Percentiles rank a stretch among this genome's conserved stretches.
Evolutionary conservation across 306 rosid species (phyloP).

Genomic region (Datisca glomerata): DNA sequence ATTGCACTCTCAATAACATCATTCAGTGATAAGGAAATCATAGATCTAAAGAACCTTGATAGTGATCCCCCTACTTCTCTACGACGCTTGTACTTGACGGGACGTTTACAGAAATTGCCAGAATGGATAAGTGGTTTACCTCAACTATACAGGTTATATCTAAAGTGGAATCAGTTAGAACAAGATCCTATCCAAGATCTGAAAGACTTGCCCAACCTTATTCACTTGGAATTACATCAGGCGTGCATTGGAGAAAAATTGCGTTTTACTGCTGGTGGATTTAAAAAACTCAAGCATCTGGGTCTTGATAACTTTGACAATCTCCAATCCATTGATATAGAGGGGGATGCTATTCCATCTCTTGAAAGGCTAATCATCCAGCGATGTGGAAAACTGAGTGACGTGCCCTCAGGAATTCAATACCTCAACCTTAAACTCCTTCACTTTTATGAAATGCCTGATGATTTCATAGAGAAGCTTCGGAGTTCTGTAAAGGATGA

Average conservation of each 20-base stretch:
- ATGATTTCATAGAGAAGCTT: slow-evolving; percentile 13
- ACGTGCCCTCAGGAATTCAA: slow-evolving; percentile 12
- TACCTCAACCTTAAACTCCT: slow-evolving; percentile 6
- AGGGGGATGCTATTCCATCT: slow-evolving; percentile 15
- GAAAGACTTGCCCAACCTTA: slow-evolving; percentile 17
- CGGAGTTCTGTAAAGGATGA: slow-evolving; percentile 11
- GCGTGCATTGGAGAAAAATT: slow-evolving; percentile 14
- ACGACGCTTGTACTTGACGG: slow-evolving; percentile 19
- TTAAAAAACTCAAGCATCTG: slow-evolving; percentile 12
- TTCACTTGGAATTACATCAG: slow-evolving; percentile 19
- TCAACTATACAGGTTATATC: slow-evolving; percentile 5
- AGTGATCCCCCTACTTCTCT: slow-evolving; percentile 13
- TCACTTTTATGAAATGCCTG: slow-evolving; percentile 12
- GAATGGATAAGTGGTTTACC: slow-evolving; percentile 21
- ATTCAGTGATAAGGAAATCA: slow-evolving; percentile 1
- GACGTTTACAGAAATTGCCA: slow-evolving; percentile 18
- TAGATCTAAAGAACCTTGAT: no score
- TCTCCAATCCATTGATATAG: slow-evolving; percentile 6
- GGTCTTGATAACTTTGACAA: slow-evolving; percentile 14
- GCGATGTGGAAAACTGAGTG: slow-evolving; percentile 7
- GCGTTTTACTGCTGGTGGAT: slow-evolving; percentile 15
- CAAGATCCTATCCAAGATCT: slow-evolving; percentile 21
- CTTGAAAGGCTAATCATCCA: slow-evolving; percentile 16
- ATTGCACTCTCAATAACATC: slow-evolving; percentile 14
- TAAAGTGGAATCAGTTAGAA: slow-evolving; percentile 20